These are phyloP conservation scores for Phylloboletellus chloephorus DNA, from an alignment of 1,284 basidiomycete genomes.

Conservation along the genomic window DNA sequence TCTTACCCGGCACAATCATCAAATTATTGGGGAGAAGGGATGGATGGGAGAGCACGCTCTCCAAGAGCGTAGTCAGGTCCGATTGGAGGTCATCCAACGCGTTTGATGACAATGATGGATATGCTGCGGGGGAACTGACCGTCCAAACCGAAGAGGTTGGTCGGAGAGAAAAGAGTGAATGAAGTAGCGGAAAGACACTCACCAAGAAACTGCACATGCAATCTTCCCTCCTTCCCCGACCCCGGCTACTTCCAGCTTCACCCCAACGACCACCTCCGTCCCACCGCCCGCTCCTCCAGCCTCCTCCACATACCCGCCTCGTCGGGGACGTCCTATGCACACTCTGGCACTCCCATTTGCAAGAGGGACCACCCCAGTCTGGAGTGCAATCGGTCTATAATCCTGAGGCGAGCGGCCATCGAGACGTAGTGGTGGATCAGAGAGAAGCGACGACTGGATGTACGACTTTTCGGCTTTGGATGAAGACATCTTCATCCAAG, in stretches of 20 bases:
- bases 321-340: constrained; percentile 57
- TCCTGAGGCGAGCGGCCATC: constrained; percentile 64
- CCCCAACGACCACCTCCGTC: constrained; percentile 39
- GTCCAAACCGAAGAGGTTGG: constrained; percentile 16
- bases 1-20: constrained; percentile 55
- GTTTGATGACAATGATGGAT: constrained; percentile 56
- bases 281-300: constrained; percentile 25
- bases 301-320: constrained; percentile 41
- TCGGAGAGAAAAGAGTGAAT: constrained; percentile 2
- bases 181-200: constrained; percentile 30
- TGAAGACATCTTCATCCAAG: constrained; percentile 33
- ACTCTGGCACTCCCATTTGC: constrained; percentile 76
- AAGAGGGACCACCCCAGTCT: constrained; percentile 68
- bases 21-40: constrained; percentile 60
- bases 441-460: constrained; percentile 57
- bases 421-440: constrained; percentile 50
- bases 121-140: constrained; percentile 71
- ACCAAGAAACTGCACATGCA: constrained; percentile 70
- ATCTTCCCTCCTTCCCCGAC: constrained; percentile 52
- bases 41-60: constrained; percentile 55
- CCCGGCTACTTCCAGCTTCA: constrained; percentile 68
- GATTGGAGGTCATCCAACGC: constrained; percentile 69
- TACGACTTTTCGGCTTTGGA: constrained; percentile 76
- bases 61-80: constrained; percentile 56
- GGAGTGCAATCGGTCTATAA: constrained; percentile 62